These are phyloP conservation scores for Metarhizium anisopliae DNA, from an alignment of 2,329 filamentous ascomycete species.

Conservation along the genomic window DNA sequence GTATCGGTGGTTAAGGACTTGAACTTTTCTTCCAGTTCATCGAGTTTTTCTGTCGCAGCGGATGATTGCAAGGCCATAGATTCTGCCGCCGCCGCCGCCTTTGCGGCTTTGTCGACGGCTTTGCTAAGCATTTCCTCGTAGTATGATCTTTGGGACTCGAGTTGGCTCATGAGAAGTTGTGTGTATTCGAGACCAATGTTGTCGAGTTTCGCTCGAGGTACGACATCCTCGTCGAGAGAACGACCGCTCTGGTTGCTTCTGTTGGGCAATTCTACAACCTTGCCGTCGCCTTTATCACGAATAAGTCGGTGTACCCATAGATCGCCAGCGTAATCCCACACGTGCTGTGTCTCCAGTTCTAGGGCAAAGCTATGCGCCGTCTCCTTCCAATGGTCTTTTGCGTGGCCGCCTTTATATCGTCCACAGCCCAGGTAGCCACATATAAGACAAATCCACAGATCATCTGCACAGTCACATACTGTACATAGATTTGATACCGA, in stretches of 20 bases:
- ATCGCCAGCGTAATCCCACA: slow-evolving; percentile 96
- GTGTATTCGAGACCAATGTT: slow-evolving; percentile 91
- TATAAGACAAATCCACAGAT: slow-evolving; percentile 92
- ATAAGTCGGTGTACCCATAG: slow-evolving; percentile 94
- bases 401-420: slow-evolving; percentile 86
- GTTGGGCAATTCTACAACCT: slow-evolving; percentile 80
- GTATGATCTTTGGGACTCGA: slow-evolving; percentile 87
- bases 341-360: slow-evolving; percentile 85
- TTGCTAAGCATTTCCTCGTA: slow-evolving; percentile 90
- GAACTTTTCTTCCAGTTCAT: slow-evolving; percentile 35
- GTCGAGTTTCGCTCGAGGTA: slow-evolving; percentile 59
- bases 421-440: slow-evolving; percentile 91
- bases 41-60: slow-evolving; percentile 40
- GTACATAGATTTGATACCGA: slow-evolving; percentile 63
- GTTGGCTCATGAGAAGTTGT: slow-evolving; percentile 82
- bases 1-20: slow-evolving; percentile 43
- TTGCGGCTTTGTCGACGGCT: slow-evolving; percentile 78
- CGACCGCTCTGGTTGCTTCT: slow-evolving; percentile 26
- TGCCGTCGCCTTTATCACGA: slow-evolving; percentile 85
- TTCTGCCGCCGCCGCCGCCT: slow-evolving; percentile 60
- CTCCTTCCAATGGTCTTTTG: slow-evolving; percentile 86
- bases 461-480: slow-evolving; percentile 69
- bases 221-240: slow-evolving; percentile 51
- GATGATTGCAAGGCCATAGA: slow-evolving; percentile 44
- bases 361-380: slow-evolving; percentile 87